These are phyloP conservation scores for Hypoxylon sp. DNA, from an alignment of 2,329 filamentous ascomycete species.

Conservation along the genomic window DNA sequence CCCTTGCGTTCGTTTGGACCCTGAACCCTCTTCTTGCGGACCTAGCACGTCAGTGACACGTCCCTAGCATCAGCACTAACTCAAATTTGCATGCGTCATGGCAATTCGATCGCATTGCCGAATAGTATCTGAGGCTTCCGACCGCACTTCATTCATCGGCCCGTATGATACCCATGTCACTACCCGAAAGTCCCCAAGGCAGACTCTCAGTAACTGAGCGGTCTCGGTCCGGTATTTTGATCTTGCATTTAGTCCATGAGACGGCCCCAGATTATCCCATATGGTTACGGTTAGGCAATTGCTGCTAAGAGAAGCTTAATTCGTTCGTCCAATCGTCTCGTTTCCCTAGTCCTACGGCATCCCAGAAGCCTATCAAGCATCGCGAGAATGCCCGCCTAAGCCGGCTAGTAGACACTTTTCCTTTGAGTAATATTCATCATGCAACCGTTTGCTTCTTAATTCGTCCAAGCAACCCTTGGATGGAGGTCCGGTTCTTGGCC, in stretches of 20 bases:
- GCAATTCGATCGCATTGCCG: constrained; percentile 30
- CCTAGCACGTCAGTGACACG: constrained; percentile 17
- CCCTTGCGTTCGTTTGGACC: constrained; percentile 5
- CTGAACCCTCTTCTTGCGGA: constrained; percentile 12
- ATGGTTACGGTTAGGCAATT: constrained; percentile 4
- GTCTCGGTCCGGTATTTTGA: constrained; percentile 34
- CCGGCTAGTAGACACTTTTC: not conserved
- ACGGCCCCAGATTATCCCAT: constrained; percentile 16
- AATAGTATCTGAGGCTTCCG: constrained; percentile 12
- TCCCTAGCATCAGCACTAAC: constrained; percentile 31
- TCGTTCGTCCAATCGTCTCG: constrained; percentile 12
- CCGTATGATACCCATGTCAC: constrained; percentile 30
- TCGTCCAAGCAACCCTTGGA: constrained; percentile 6
- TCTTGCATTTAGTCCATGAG: constrained; percentile 22
- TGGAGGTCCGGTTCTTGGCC: constrained; percentile 12
- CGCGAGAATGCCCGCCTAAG: constrained; percentile 6
- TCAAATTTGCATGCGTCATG: constrained; percentile 28
- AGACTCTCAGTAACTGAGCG: not conserved
- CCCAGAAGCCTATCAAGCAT: constrained; percentile 14
- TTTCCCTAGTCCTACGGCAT: constrained; percentile 6
- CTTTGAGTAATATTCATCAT: constrained; percentile 11
- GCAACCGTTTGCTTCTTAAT: constrained; percentile 5
- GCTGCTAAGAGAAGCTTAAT: constrained; percentile 1
- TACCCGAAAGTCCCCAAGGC: constrained; percentile 10
- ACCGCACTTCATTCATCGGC: constrained; percentile 24